Conservation (phyloP, 352 stramenopile genomes). For the Phytophthora europaea region DNA sequence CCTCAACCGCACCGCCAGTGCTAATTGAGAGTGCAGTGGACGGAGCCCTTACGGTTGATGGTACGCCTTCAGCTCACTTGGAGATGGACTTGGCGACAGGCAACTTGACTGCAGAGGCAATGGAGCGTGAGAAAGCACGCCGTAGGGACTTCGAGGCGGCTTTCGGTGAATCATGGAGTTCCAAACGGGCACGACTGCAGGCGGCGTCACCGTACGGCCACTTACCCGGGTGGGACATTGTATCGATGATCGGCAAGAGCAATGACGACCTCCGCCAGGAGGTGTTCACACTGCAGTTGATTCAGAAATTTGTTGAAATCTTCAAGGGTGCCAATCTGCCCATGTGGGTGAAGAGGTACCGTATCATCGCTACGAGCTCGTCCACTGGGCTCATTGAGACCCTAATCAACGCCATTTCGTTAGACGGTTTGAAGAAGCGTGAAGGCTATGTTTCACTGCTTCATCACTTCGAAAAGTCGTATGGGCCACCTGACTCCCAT, state of each 20-base stretch:
- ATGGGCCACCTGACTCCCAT: conserved; percentile 87
- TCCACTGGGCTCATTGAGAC: conserved; percentile 98
- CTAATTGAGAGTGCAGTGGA: conserved; percentile 27
- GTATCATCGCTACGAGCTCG: conserved; percentile 97
- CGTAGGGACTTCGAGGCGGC: conserved; percentile 84
- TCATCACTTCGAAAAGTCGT: conserved; percentile 97
- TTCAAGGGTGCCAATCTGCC: conserved; percentile 95
- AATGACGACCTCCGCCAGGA: conserved; percentile 99
- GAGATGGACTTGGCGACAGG: conserved; percentile 70
- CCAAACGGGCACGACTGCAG: conserved; percentile 93
- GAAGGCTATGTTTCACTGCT: conserved; percentile 94
- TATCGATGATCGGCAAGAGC: conserved; percentile 98
- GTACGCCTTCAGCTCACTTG: conserved; percentile 38
- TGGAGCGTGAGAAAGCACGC: conserved; percentile 86
- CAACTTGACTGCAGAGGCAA: conserved; percentile 76
- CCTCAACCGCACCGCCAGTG: conserved; percentile 44
- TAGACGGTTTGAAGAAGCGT: conserved; percentile 98
- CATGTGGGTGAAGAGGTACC: conserved; percentile 97
- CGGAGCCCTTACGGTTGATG: conserved; percentile 1
- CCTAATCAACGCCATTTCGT: conserved; percentile 97
- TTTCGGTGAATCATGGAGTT: conserved; percentile 97
- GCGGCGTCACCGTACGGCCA: conserved; percentile 90
- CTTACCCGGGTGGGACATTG: conserved; percentile 94
- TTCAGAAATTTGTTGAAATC: conserved; percentile 98
- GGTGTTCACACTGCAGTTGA: conserved; percentile 99